phyloP scores from a whole-genome alignment of 306 rosid species.

The Vigna reflexopilosa region DNA sequence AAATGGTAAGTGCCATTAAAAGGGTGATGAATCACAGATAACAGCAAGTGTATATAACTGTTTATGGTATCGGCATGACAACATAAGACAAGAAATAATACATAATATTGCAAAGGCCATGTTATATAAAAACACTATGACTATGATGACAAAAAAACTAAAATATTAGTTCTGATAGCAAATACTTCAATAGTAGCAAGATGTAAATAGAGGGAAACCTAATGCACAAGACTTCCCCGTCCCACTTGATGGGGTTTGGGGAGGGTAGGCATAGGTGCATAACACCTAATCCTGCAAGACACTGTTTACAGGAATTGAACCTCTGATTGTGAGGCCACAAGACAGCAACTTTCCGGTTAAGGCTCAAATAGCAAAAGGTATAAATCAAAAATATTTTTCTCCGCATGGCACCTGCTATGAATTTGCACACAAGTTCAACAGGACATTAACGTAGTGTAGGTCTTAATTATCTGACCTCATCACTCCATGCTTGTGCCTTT shows the following conservation, averaged over 20 bases:
- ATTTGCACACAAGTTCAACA: conserved; percentile 37
- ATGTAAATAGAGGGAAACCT: not conserved
- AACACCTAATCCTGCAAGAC: not conserved
- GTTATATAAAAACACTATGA: not conserved
- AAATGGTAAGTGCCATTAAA: conserved; percentile 19
- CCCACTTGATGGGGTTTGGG: not conserved
- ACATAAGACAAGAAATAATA: not conserved
- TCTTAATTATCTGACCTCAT: conserved; percentile 75
- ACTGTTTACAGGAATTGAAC: not conserved
- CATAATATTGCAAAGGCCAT: not conserved
- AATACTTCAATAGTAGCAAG: conserved; percentile 17
- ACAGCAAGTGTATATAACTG: not conserved
- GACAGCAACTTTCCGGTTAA: not conserved
- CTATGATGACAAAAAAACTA: not conserved
- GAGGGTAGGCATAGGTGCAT: too few relatives aligned
- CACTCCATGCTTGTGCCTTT: conserved; percentile 99
- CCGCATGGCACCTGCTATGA: conserved; percentile 14
- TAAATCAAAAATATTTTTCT: conserved; percentile 32
- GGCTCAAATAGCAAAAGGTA: not conserved
- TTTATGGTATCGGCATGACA: not conserved
- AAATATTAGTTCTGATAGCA: not conserved
- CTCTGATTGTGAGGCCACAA: not conserved
- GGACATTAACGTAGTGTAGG: conserved; percentile 18
- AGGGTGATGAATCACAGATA: not conserved
- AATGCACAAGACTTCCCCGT: not conserved